These are phyloP conservation scores for Aspergillus oerlinghausenensis DNA, from an alignment of 2,329 filamentous ascomycete species.

Conservation along the genomic window DNA sequence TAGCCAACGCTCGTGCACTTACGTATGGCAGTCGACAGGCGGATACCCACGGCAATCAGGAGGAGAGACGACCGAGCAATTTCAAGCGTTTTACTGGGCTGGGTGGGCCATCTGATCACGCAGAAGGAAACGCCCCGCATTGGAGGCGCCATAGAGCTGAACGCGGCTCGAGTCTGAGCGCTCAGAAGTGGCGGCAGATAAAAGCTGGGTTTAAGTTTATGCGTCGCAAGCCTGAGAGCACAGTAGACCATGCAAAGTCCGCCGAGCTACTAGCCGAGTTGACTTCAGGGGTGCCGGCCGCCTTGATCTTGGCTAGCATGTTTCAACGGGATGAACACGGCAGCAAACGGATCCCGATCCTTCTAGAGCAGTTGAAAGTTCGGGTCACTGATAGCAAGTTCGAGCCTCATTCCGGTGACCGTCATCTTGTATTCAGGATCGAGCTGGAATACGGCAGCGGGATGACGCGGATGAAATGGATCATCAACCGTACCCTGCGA, in stretches of 20 bases:
- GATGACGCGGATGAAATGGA: slow-evolving; percentile 94
- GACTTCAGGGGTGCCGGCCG: slow-evolving; percentile 85
- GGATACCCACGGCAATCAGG: slow-evolving; percentile 45
- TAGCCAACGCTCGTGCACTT: slow-evolving; percentile 42
- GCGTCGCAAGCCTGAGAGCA: slow-evolving; percentile 74
- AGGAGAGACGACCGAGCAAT: slow-evolving; percentile 57
- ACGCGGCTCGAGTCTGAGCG: slow-evolving; percentile 65
- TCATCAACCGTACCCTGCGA: slow-evolving; percentile 76
- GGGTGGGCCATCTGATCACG: slow-evolving; percentile 58
- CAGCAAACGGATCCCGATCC: slow-evolving; percentile 87
- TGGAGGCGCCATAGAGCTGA: slow-evolving; percentile 51
- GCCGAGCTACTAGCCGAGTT: slow-evolving; percentile 95
- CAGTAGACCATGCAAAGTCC: slow-evolving; percentile 90
- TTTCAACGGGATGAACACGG: slow-evolving; percentile 96
- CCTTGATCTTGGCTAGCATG: slow-evolving; percentile 93
- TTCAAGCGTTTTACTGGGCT: slow-evolving; percentile 61
- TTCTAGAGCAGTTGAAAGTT: slow-evolving; percentile 91
- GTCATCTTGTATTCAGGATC: slow-evolving; percentile 84
- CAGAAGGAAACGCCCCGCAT: slow-evolving; percentile 60
- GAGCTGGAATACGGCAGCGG: slow-evolving; percentile 96
- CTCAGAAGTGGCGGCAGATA: slow-evolving; percentile 85
- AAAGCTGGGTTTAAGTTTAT: slow-evolving; percentile 82
- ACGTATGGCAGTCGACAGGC: slow-evolving; percentile 49
- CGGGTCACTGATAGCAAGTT: slow-evolving; percentile 76
- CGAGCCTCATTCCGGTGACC: slow-evolving; percentile 52